Conservation (phyloP, 208 protist genomes). For the Acanthamoeba triangularis region DNA sequence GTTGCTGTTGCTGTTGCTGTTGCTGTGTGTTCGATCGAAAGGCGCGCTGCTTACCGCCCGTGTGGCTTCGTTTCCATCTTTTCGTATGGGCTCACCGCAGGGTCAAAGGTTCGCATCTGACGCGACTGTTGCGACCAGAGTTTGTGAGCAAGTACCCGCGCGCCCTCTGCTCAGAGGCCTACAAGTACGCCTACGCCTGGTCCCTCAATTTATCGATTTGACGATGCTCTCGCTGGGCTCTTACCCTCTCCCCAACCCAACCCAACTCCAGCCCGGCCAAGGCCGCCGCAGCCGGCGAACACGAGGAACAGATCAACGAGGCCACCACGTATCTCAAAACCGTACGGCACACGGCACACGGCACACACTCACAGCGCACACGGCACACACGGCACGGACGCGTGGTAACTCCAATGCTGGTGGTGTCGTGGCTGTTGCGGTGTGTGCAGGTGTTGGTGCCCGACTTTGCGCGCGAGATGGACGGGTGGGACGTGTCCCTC, state of each 20-base stretch:
- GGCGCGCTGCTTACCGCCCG: background rate
- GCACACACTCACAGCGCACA: background rate
- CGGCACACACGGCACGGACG: too few species aligned
- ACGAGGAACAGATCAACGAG: background rate
- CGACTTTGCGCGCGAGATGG: background rate
- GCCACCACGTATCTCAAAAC: background rate
- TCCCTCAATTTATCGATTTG: background rate
- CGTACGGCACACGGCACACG: background rate
- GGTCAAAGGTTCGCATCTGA: background rate
- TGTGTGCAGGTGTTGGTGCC: background rate
- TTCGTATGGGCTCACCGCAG: background rate
- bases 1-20: background rate
- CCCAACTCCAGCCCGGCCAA: background rate
- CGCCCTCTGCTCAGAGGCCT: background rate
- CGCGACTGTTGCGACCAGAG: slow-evolving; percentile 30
- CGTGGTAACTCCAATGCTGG: background rate
- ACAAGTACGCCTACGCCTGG: background rate
- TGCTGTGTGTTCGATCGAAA: background rate
- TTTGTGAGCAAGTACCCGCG: background rate
- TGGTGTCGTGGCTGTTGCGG: background rate
- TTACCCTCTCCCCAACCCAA: background rate
- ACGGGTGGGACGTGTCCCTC: background rate
- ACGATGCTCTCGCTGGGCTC: background rate
- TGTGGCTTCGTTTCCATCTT: background rate
- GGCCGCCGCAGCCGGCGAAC: background rate